phyloP scores from a whole-genome alignment of 306 rosid species.

The Begonia loranthoides region DNA sequence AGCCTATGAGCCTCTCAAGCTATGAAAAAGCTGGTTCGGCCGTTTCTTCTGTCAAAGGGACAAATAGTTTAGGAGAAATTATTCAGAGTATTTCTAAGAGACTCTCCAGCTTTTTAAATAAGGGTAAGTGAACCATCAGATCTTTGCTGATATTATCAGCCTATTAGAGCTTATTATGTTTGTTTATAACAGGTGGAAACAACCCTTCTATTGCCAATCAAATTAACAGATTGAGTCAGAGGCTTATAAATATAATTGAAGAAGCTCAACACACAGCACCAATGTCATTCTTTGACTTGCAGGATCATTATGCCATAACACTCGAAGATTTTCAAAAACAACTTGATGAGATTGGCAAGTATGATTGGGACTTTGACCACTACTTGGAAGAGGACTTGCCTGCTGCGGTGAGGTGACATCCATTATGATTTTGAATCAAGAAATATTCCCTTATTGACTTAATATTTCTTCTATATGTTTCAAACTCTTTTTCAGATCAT shows the following conservation, averaged over 20 bases:
- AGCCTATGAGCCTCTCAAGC: conserved; percentile 2
- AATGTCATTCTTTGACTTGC: conserved; percentile 25
- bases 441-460: background rate
- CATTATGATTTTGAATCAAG: conserved; percentile 4
- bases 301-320: conserved; percentile 27
- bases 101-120: conserved; percentile 18
- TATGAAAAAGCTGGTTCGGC: conserved; percentile 10
- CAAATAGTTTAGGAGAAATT: conserved; percentile 15
- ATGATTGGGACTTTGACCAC: conserved; percentile 87
- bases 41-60: conserved; percentile 8
- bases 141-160: background rate
- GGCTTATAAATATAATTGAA: conserved; percentile 25
- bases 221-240: conserved; percentile 22
- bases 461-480: background rate
- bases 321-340: conserved; percentile 49
- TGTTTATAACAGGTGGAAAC: conserved; percentile 13
- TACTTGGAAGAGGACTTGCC: conserved; percentile 78
- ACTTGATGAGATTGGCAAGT: conserved; percentile 27
- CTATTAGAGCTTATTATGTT: background rate
- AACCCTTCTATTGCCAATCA: conserved; percentile 19
- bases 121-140: conserved; percentile 22
- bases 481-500: background rate
- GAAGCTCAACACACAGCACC: conserved; percentile 32
- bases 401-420: conserved; percentile 72
- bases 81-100: conserved; percentile 20